phyloP scores from a whole-genome alignment of 345 rosid species.

The Rhodamnia argentea region DNA sequence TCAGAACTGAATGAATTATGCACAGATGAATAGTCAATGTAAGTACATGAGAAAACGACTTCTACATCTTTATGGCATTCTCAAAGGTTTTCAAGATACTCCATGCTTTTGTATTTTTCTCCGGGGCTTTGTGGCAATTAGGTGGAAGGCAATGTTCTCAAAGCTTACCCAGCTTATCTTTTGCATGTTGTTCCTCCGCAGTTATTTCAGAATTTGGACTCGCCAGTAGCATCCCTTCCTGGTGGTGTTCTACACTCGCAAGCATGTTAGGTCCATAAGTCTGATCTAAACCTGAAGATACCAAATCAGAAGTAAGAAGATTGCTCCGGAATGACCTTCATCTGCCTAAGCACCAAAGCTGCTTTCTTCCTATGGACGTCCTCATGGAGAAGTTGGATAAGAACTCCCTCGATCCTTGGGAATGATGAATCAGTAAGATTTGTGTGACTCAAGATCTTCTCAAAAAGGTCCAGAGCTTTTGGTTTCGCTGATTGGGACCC shows the following conservation, averaged over 20 bases:
- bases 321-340: constrained; percentile 37
- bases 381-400: constrained; percentile 33
- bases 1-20: neutral
- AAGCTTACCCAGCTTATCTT: neutral
- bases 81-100: neutral
- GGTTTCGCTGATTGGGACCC: constrained; percentile 29
- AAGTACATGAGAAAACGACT: neutral
- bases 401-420: constrained; percentile 29
- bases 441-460: constrained; percentile 25
- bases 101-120: neutral
- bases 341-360: constrained; percentile 33
- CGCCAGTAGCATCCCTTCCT: neutral
- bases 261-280: neutral
- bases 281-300: neutral
- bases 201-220: neutral
- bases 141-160: neutral
- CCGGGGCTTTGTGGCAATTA: neutral
- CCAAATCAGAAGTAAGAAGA: constrained; percentile 41
- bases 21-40: neutral
- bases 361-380: constrained; percentile 29
- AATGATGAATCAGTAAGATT: constrained; percentile 1
- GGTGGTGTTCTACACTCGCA: neutral
- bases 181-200: neutral
- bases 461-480: constrained; percentile 38
- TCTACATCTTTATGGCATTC: neutral